Conservation (phyloP, 202 grass and related monocot genomes). For the Panicum hallii region DNA sequence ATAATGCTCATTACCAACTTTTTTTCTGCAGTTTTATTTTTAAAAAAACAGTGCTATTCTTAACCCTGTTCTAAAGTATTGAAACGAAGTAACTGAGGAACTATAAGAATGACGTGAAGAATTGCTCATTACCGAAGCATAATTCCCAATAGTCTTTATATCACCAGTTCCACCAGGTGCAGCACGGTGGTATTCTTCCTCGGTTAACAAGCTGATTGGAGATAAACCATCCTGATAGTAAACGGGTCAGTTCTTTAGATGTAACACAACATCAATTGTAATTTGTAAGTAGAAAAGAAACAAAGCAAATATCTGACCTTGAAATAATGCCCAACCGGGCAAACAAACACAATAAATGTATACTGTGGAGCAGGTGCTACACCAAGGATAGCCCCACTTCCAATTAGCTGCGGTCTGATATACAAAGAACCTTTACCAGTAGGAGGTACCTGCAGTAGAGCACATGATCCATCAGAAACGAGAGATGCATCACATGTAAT, state of each 20-base stretch:
- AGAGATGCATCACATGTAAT: background rate
- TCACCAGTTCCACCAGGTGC: conserved; percentile 86
- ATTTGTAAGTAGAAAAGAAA: conserved; percentile 13
- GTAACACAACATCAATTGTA: background rate
- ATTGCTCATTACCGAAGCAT: conserved; percentile 70
- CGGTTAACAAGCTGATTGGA: conserved; percentile 83
- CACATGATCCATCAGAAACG: conserved; percentile 25
- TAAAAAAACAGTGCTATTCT: background rate
- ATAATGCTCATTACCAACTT: background rate
- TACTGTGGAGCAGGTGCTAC: conserved; percentile 82
- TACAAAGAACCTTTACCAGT: conserved; percentile 91
- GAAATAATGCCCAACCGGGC: conserved; percentile 95
- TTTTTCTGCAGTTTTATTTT: background rate
- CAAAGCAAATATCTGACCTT: conserved; percentile 54
- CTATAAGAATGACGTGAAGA: background rate
- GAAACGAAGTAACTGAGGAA: background rate
- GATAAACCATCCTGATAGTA: conserved; percentile 77
- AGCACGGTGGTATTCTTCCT: conserved; percentile 83
- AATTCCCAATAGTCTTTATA: conserved; percentile 94
- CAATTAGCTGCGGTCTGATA: conserved; percentile 83
- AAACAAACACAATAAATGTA: conserved; percentile 88
- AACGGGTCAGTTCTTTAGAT: conserved; percentile 16
- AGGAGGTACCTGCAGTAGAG: conserved; percentile 72
- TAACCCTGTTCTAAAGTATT: background rate
- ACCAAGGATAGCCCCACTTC: conserved; percentile 81